These are phyloP conservation scores for Vigna angularis DNA, from an alignment of 306 rosid genomes.

Conservation along the genomic window DNA sequence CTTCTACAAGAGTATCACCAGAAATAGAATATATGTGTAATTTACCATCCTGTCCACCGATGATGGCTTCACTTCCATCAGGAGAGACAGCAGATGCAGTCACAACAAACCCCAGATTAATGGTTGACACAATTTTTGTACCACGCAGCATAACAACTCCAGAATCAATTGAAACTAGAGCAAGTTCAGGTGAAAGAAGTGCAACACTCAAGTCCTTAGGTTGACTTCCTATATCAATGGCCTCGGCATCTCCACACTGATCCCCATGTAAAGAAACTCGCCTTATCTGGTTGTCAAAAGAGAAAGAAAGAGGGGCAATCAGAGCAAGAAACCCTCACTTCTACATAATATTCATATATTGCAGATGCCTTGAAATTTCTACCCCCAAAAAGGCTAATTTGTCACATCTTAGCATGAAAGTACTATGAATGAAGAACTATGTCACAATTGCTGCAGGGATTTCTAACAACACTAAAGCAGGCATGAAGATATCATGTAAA, in stretches of 20 bases:
- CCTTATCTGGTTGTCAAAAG: conserved; percentile 63
- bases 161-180: conserved; percentile 77
- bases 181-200: conserved; percentile 80
- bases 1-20: conserved; percentile 82
- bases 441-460: conserved; percentile 6
- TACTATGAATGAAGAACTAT: conserved; percentile 2
- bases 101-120: conserved; percentile 83
- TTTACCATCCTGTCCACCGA: conserved; percentile 96
- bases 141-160: conserved; percentile 90
- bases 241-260: conserved; percentile 82
- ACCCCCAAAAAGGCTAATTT: conserved; percentile 9
- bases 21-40: conserved; percentile 73
- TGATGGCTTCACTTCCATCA: conserved; percentile 93
- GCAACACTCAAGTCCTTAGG: conserved; percentile 91
- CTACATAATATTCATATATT: conserved; percentile 14
- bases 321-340: conserved; percentile 24
- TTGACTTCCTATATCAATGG: conserved; percentile 91
- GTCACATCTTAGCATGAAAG: conserved; percentile 27
- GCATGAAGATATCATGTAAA: conserved; percentile 19
- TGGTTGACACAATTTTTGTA: conserved; percentile 72
- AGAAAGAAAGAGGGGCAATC: conserved; percentile 23
- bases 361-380: conserved; percentile 33
- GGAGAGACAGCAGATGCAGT: conserved; percentile 86
- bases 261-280: conserved; percentile 70
- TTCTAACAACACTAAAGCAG: not conserved